phyloP scores from a whole-genome alignment of 768 basidiomycete species.

The Chalciporus sphaerocephalus region DNA sequence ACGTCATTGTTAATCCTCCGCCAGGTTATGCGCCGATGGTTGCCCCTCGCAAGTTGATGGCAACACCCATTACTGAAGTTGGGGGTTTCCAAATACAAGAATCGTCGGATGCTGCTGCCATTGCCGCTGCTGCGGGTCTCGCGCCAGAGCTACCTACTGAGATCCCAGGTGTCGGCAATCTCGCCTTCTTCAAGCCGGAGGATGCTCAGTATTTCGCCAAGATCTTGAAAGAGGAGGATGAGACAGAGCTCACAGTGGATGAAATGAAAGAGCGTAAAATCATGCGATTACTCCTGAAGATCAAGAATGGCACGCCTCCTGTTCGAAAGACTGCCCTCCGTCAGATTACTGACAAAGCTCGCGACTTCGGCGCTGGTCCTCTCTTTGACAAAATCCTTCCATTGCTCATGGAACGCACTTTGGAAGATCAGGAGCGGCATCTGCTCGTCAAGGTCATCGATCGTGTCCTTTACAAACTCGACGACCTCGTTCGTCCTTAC shows the following conservation, averaged over 20 bases:
- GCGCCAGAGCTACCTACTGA: conserved; percentile 94
- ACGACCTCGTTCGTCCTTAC: conserved; percentile 97
- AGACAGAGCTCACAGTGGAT: conserved; percentile 86
- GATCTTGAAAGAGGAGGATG: conserved; percentile 92
- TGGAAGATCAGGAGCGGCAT: conserved; percentile 98
- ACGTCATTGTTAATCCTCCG: conserved; percentile 89
- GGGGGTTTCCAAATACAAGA: conserved; percentile 98
- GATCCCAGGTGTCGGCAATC: conserved; percentile 94
- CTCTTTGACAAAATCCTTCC: conserved; percentile 98
- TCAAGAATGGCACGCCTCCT: conserved; percentile 98
- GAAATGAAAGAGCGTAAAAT: conserved; percentile 99
- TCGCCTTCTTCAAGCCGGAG: conserved; percentile 98
- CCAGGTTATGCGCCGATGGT: conserved; percentile 85
- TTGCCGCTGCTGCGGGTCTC: conserved; percentile 86
- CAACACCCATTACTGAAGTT: conserved; percentile 48
- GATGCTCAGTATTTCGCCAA: conserved; percentile 98
- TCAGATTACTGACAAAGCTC: conserved; percentile 98
- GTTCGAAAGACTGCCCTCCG: conserved; percentile 96
- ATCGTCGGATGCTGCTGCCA: conserved; percentile 83
- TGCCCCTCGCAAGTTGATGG: conserved; percentile 59
- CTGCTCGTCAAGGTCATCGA: conserved; percentile 98
- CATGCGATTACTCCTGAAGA: conserved; percentile 95
- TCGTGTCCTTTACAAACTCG: conserved; percentile 96
- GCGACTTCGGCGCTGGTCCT: conserved; percentile 97
- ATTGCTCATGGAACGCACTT: conserved; percentile 93